Evolutionary conservation across 225 moss, liverwort and hornwort species (phyloP).

Genomic region (Climacium dendroides): DNA sequence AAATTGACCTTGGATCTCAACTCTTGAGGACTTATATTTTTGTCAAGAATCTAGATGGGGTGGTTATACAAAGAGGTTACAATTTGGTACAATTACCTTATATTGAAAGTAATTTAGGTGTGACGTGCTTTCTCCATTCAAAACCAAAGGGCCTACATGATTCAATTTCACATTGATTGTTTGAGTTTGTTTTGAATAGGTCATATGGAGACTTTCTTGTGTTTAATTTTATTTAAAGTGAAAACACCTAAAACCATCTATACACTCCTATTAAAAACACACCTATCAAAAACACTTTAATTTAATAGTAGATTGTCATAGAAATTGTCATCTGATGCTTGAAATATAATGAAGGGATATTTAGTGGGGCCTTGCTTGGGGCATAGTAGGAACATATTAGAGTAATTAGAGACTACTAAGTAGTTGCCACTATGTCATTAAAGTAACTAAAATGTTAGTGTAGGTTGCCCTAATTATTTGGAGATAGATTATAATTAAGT

Average conservation of each 20-base stretch:
- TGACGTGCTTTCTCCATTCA: neutral
- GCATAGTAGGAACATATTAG: accelerated
- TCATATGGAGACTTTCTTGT: neutral
- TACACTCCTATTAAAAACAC: accelerated
- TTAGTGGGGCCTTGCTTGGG: neutral
- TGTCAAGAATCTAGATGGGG: neutral
- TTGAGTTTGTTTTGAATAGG: neutral
- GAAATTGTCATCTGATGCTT: neutral
- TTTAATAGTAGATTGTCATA: too few relatives aligned
- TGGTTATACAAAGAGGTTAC: too few relatives aligned
- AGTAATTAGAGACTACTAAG: neutral
- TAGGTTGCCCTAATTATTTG: too few relatives aligned
- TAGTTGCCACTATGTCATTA: neutral
- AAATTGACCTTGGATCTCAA: neutral
- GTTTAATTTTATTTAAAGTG: neutral
- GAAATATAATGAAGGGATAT: accelerated
- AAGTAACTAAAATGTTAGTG: too few relatives aligned
- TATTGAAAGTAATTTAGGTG: accelerated
- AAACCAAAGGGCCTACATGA: too few relatives aligned
- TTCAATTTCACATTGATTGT: too few relatives aligned
- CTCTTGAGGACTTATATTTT: neutral
- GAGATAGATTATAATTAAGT: accelerated
- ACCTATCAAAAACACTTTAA: neutral
- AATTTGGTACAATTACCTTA: neutral
- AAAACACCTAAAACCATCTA: accelerated